These are phyloP conservation scores for Medicago arabica DNA, from an alignment of 306 rosid genomes.

Conservation along the genomic window DNA sequence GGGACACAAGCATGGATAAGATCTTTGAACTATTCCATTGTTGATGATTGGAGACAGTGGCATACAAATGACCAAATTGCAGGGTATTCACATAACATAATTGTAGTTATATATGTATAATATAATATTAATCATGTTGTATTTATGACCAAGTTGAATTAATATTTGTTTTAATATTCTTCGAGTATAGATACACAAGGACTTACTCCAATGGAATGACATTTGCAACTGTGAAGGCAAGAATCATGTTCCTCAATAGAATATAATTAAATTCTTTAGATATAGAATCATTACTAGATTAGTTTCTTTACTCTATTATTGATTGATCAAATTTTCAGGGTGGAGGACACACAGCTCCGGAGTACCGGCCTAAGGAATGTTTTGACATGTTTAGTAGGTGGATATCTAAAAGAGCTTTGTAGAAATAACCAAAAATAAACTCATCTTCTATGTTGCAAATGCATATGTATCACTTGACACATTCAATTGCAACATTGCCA, in stretches of 20 bases:
- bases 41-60: conserved; percentile 82
- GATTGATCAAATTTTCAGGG: conserved; percentile 48
- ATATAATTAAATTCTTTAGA: too few species aligned
- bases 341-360: conserved; percentile 74
- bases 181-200: conserved; percentile 59
- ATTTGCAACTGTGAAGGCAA: conserved; percentile 80
- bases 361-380: conserved; percentile 58
- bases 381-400: conserved; percentile 57
- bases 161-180: background rate
- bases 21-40: conserved; percentile 63
- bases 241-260: background rate
- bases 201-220: conserved; percentile 68
- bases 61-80: conserved; percentile 55
- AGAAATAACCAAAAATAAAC: background rate
- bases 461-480: background rate
- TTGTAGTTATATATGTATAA: too few species aligned
- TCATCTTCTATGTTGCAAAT: background rate
- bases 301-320: background rate
- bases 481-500: background rate
- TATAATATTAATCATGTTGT: too few species aligned
- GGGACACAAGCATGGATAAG: conserved; percentile 79
- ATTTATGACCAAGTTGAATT: background rate
- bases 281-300: background rate
- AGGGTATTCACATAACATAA: conserved; percentile 50
- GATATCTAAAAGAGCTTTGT: conserved; percentile 47